These are phyloP conservation scores for Rhizopus delemar DNA, from an alignment of 371 early-diverging fungal species.

Conservation along the genomic window DNA sequence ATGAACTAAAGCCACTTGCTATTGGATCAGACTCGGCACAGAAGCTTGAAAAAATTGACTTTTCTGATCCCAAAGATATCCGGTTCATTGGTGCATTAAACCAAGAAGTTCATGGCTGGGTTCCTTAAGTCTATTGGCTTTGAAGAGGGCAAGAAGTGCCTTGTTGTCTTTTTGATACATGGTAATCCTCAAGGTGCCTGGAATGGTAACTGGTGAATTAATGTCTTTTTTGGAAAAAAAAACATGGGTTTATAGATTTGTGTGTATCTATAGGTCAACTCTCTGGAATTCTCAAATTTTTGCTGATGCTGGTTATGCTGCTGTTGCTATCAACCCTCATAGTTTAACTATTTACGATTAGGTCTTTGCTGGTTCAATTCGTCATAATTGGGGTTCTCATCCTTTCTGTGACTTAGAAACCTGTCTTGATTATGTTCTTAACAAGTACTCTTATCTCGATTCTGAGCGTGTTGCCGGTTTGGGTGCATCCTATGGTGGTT, in stretches of 20 bases:
- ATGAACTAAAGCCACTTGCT: slow-evolving; percentile 13
- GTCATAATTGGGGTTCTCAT: slow-evolving; percentile 76
- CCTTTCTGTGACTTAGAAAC: slow-evolving; percentile 76
- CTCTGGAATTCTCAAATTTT: slow-evolving; percentile 80
- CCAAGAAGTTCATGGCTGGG: slow-evolving; percentile 71
- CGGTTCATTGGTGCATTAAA: slow-evolving; percentile 67
- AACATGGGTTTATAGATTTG: too few species aligned
- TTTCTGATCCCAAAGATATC: slow-evolving; percentile 60
- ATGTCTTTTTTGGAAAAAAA: too few species aligned
- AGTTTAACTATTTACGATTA: slow-evolving; percentile 88
- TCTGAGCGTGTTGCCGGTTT: slow-evolving; percentile 63
- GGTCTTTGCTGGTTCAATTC: slow-evolving; percentile 71
- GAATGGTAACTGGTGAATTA: slow-evolving; percentile 56
- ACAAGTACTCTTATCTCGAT: slow-evolving; percentile 66
- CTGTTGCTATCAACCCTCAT: slow-evolving; percentile 74
- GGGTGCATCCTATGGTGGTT: slow-evolving; percentile 86
- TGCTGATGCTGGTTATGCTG: slow-evolving; percentile 73
- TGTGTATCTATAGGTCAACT: slow-evolving; percentile 41
- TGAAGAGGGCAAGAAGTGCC: slow-evolving; percentile 64
- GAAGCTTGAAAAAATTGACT: slow-evolving; percentile 31
- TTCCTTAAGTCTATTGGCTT: slow-evolving; percentile 69
- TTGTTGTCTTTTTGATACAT: slow-evolving; percentile 82
- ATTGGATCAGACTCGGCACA: slow-evolving; percentile 33
- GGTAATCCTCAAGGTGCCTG: slow-evolving; percentile 84
- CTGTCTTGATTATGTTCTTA: slow-evolving; percentile 71